These are phyloP conservation scores for Perkinsus olseni DNA, from an alignment of 169 alveolate species.

Conservation along the genomic window DNA sequence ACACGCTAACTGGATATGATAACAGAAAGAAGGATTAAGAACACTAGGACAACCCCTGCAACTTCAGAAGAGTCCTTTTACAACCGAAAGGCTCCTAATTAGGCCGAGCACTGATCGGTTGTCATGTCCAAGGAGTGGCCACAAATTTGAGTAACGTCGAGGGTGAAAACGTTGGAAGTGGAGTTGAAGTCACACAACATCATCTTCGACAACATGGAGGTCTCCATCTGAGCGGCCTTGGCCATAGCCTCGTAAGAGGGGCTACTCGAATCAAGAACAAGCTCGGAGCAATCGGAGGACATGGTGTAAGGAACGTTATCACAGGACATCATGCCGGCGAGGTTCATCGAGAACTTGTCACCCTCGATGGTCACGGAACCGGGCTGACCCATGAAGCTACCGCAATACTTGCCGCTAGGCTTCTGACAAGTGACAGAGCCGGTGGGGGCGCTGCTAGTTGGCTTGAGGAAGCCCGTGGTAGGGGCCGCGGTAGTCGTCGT, in stretches of 20 bases:
- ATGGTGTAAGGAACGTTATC: background rate
- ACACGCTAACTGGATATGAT: background rate
- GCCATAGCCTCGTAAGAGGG: conserved; percentile 2
- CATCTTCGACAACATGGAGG: background rate
- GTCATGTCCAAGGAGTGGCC: background rate
- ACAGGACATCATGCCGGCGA: background rate
- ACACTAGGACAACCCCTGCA: background rate
- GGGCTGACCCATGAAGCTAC: background rate
- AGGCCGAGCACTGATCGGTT: background rate
- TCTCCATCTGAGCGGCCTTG: background rate
- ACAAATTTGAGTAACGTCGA: background rate
- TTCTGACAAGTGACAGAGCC: background rate
- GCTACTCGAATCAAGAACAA: background rate
- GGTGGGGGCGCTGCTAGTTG: background rate
- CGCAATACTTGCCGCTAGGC: background rate
- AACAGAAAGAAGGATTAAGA: background rate
- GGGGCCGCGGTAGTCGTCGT: background rate
- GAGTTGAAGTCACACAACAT: background rate
- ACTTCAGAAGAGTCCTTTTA: background rate
- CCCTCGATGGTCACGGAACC: background rate
- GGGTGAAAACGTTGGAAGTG: background rate
- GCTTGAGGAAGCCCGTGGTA: background rate
- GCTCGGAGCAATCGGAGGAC: background rate
- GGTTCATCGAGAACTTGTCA: background rate
- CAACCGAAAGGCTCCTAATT: background rate